These are phyloP conservation scores for Chaetomium cochliodes DNA, from an alignment of 495 filamentous ascomycete species.

Conservation along the genomic window DNA sequence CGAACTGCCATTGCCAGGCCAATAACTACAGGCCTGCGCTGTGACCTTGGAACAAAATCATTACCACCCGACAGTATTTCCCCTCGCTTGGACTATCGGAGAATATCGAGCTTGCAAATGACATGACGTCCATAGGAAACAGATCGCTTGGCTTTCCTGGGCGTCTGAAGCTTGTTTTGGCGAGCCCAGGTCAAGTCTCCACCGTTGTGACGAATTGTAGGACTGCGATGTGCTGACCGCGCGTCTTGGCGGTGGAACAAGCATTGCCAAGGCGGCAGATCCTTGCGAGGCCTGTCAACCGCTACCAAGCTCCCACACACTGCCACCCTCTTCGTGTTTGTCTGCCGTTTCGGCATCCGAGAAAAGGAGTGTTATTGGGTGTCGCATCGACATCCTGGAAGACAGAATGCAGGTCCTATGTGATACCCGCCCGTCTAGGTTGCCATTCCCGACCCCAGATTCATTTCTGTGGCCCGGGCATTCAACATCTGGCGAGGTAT, in stretches of 20 bases:
- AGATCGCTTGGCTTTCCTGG: constrained; percentile 15
- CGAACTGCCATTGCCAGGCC: not conserved
- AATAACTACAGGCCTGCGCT: not conserved
- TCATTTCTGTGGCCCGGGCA: too few species aligned
- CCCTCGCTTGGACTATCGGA: not conserved
- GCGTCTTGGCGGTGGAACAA: constrained; percentile 14
- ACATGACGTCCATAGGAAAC: not conserved
- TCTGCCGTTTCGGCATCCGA: not conserved
- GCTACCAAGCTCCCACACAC: not conserved
- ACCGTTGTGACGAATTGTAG: constrained; percentile 7
- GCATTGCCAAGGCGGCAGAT: constrained; percentile 17
- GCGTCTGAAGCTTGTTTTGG: constrained; percentile 19
- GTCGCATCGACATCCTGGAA: too few species aligned
- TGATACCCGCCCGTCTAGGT: too few species aligned
- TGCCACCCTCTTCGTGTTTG: not conserved
- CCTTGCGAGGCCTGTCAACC: not conserved
- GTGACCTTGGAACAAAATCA: too few species aligned
- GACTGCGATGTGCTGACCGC: not conserved
- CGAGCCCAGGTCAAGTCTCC: not conserved
- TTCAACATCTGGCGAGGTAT: too few species aligned
- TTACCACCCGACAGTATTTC: not conserved
- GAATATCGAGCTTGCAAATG: not conserved
- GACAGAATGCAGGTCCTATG: too few species aligned
- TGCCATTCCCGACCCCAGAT: too few species aligned
- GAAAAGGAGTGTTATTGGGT: too few species aligned